Percentiles rank a stretch among this genome's conserved stretches.
phyloP scores from a whole-genome alignment of 2,329 filamentous ascomycete species.

The Alternaria ventricosa region DNA sequence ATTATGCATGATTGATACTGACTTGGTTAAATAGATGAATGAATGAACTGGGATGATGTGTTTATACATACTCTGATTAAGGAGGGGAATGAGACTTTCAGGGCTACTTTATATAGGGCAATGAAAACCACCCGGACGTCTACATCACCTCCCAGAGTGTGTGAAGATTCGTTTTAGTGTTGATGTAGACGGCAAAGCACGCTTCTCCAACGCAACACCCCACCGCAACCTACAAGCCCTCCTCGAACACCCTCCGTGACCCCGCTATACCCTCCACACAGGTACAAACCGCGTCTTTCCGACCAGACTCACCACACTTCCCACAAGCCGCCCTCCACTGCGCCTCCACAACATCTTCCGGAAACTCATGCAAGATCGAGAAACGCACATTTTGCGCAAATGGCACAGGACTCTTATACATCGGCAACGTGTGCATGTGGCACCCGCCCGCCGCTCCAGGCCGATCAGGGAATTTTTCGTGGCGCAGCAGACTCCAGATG shows the following conservation, averaged over 20 bases:
- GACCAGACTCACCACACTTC: not conserved
- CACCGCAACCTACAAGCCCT: not conserved
- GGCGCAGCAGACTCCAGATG: not conserved
- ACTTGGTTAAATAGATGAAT: not conserved
- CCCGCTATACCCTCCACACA: not conserved
- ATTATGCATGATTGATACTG: not conserved
- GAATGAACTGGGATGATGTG: not conserved
- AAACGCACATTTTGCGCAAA: not conserved
- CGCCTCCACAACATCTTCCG: not conserved
- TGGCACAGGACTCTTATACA: not conserved
- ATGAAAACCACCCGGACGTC: not conserved
- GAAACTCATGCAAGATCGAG: not conserved
- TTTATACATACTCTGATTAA: not conserved
- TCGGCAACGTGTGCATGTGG: not conserved
- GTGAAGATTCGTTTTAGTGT: not conserved
- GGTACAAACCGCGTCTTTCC: not conserved
- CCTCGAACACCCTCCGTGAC: not conserved
- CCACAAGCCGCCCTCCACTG: not conserved
- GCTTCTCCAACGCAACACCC: not conserved
- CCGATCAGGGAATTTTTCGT: not conserved
- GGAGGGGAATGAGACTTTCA: not conserved
- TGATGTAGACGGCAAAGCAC: not conserved
- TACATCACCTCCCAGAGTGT: not conserved
- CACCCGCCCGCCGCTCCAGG: not conserved
- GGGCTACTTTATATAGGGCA: not conserved